Percentiles rank a stretch among this genome's conserved stretches.
Evolutionary conservation across 179 eudicot species (phyloP).

Genomic region (Beta corolliflora): DNA sequence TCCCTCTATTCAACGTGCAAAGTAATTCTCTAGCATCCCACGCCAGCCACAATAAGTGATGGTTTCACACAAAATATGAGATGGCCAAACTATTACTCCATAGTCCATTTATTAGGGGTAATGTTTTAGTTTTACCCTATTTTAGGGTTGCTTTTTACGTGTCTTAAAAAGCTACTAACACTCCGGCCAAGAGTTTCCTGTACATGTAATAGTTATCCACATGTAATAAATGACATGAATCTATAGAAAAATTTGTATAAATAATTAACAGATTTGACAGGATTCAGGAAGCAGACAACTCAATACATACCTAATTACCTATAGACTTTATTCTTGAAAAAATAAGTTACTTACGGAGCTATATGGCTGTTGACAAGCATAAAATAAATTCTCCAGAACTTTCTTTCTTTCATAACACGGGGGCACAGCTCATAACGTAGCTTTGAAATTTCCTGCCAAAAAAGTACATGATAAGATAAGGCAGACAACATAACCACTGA

Average conservation of each 20-base stretch:
- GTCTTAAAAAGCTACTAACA: background rate
- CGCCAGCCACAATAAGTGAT: background rate
- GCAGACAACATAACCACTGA: background rate
- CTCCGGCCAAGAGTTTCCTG: background rate
- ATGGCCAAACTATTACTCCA: background rate
- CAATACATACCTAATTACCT: background rate
- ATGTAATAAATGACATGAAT: background rate
- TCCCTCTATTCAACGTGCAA: background rate
- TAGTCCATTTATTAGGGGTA: no score
- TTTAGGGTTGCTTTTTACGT: no score
- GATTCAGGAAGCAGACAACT: background rate
- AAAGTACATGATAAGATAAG: background rate
- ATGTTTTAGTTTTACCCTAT: no score
- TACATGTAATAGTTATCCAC: background rate
- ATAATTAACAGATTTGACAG: no score
- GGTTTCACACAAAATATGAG: background rate
- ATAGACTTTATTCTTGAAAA: background rate
- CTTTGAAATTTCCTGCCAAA: slow-evolving; percentile 60
- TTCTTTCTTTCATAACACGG: slow-evolving; percentile 59
- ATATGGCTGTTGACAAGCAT: slow-evolving; percentile 62
- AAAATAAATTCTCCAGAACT: slow-evolving; percentile 66
- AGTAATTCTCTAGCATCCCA: background rate
- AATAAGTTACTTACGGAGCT: slow-evolving; percentile 44
- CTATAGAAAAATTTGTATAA: background rate
- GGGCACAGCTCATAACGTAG: slow-evolving; percentile 65